Evolutionary conservation across 768 basidiomycete genomes (phyloP).

Genomic region (Stropharia rugosoannulata): DNA sequence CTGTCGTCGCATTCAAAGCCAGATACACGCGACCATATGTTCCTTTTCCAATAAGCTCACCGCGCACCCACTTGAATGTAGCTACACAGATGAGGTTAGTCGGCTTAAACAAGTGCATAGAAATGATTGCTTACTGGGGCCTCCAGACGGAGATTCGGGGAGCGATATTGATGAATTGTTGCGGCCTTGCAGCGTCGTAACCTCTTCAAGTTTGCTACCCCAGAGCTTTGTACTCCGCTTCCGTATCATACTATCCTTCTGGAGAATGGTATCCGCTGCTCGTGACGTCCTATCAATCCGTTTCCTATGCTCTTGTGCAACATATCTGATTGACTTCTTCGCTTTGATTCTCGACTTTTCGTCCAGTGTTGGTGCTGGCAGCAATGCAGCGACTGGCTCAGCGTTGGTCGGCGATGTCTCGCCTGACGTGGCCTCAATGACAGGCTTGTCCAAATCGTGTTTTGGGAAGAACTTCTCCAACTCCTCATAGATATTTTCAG

Average conservation of each 20-base stretch:
- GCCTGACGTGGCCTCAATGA: slow-evolving; percentile 83
- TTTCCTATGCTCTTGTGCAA: slow-evolving; percentile 86
- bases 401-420: slow-evolving; percentile 73
- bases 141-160: slow-evolving; percentile 63
- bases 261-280: slow-evolving; percentile 44
- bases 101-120: background rate
- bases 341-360: slow-evolving; percentile 46
- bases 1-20: slow-evolving; percentile 92
- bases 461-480: slow-evolving; percentile 95
- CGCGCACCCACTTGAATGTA: slow-evolving; percentile 98
- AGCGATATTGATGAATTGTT: slow-evolving; percentile 36
- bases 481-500: slow-evolving; percentile 91
- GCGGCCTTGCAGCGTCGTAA: slow-evolving; percentile 72
- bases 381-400: slow-evolving; percentile 45
- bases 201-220: slow-evolving; percentile 92
- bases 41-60: slow-evolving; percentile 95
- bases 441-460: slow-evolving; percentile 93
- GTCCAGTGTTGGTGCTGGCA: slow-evolving; percentile 29
- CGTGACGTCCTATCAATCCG: slow-evolving; percentile 70
- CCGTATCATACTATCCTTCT: slow-evolving; percentile 52
- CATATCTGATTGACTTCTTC: slow-evolving; percentile 91
- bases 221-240: slow-evolving; percentile 94
- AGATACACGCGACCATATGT: slow-evolving; percentile 97
- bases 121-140: slow-evolving; percentile 54
- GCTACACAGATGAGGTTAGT: slow-evolving; percentile 41